Evolutionary conservation across 2,329 filamentous ascomycete species (phyloP).

Genomic region (Trichoderma asperellum): DNA sequence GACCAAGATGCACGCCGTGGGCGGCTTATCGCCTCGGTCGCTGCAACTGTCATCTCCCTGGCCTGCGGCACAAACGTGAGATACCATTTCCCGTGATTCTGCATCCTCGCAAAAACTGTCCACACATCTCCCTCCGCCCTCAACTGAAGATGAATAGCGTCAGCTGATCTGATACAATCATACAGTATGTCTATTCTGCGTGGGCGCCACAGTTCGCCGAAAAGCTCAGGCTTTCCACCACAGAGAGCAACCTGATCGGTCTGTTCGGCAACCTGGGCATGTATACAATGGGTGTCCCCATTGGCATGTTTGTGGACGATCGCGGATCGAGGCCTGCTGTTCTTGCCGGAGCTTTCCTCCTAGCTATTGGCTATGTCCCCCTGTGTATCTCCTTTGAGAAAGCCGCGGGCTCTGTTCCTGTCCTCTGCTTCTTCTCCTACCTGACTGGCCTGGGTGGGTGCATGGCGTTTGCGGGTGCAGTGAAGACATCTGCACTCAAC

Average conservation of each 20-base stretch:
- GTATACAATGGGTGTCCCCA: slow-evolving; percentile 87
- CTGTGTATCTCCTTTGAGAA: slow-evolving; percentile 77
- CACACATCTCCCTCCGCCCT: neutral
- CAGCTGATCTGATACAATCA: slow-evolving; percentile 19
- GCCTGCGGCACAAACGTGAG: slow-evolving; percentile 91
- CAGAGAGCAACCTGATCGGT: slow-evolving; percentile 88
- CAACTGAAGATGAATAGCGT: neutral
- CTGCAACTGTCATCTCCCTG: slow-evolving; percentile 81
- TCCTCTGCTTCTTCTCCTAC: slow-evolving; percentile 81
- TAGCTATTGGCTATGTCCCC: slow-evolving; percentile 83
- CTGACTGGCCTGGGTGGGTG: slow-evolving; percentile 88
- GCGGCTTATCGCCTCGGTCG: slow-evolving; percentile 80
- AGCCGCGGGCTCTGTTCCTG: slow-evolving; percentile 61
- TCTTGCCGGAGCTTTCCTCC: slow-evolving; percentile 70
- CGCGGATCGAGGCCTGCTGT: slow-evolving; percentile 81
- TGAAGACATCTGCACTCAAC: slow-evolving; percentile 87
- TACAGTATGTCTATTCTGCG: slow-evolving; percentile 94
- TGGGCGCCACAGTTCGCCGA: slow-evolving; percentile 97
- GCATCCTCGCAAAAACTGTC: neutral
- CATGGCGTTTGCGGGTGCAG: slow-evolving; percentile 82
- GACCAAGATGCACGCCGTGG: slow-evolving; percentile 22
- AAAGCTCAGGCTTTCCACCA: slow-evolving; percentile 83
- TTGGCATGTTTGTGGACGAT: slow-evolving; percentile 84
- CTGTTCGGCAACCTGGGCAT: slow-evolving; percentile 88
- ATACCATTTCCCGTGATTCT: neutral